Conservation (phyloP, 2,329 filamentous ascomycete species). For the Diaporthe citriasiana region DNA sequence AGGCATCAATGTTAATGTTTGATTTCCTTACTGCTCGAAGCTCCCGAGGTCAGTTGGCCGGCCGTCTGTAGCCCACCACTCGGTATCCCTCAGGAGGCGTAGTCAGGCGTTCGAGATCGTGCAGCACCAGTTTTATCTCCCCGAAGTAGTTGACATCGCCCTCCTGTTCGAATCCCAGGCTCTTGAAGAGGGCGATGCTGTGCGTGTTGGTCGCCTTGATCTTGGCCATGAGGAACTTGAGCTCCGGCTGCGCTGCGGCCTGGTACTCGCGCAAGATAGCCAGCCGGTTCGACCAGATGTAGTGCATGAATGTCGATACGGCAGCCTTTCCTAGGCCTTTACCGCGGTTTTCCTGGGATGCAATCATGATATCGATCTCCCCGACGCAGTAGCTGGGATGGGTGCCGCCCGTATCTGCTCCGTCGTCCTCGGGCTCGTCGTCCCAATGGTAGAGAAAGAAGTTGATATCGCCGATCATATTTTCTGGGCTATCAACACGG, state of each 20-base stretch:
- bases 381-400: conserved; percentile 62
- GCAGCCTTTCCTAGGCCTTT: conserved; percentile 76
- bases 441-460: conserved; percentile 80
- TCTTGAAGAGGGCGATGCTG: conserved; percentile 66
- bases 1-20: background rate
- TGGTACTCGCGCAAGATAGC: conserved; percentile 71
- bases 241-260: conserved; percentile 32
- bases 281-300: conserved; percentile 68
- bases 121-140: conserved; percentile 66
- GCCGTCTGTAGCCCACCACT: conserved; percentile 46
- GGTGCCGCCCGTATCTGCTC: conserved; percentile 44
- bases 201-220: conserved; percentile 69
- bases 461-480: conserved; percentile 83
- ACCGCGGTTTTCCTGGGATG: conserved; percentile 67
- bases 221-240: conserved; percentile 53
- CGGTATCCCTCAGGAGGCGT: conserved; percentile 44
- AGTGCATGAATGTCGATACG: conserved; percentile 77
- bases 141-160: conserved; percentile 72
- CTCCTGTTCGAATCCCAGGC: conserved; percentile 65
- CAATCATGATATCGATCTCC: conserved; percentile 92
- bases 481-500: conserved; percentile 65
- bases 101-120: conserved; percentile 45
- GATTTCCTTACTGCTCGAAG: background rate
- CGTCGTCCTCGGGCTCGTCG: conserved; percentile 54
- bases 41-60: conserved; percentile 16